Base-by-base conservation (phyloP, 73 alveolate genomes). In the Diophrys sp. region DNA sequence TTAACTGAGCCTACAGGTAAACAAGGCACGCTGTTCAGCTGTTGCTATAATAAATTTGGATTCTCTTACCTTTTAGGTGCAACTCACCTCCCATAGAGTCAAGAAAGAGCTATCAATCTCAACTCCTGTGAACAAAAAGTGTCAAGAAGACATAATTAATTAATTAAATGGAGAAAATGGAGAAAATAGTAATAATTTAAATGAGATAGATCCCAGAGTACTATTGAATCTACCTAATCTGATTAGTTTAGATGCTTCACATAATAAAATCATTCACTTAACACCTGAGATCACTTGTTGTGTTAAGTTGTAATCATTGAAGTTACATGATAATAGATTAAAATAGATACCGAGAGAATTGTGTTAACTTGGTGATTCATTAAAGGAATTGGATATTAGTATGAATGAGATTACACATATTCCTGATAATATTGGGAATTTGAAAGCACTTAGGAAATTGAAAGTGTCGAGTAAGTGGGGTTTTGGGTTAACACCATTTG, bases 391-490 rank as follows among this genome's bases (percentile, higher is more conserved):
- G 0, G 85, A 82, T 83, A 23, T 87, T 25, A 2, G 79, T 0
- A 14, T n/a, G 70, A 87, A 87, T 44, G 62, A 77, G 18, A 84
- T 87, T 1, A 33, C 73, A 23, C 29, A n/a, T 28, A 66, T 84
- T 26, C 89, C 92, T 0, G 33, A 27, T 54, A 14, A 71, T 1
- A 67, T 79, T 26, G 31, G 75, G 2, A 30, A 84, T 18, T 30
- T 87, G 32, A 69, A 33, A 28, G 23, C 26, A 18, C 74, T 84
- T 23, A 80, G 31, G 73, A 70, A 74, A 25, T 54, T 84, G 57
- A 84, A 79, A 54, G 27, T 83, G 28, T n/a, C 89, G 0, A 83
- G 70, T n/a, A n/a, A n/a, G n/a, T n/a, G n/a, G n/a, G n/a, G n/a
- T 18, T 79, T 79, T 33, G 28, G 28, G 14, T 33, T 84, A 1